phyloP scores from a whole-genome alignment of 305 asterid genomes.

The Plantago coronopus region DNA sequence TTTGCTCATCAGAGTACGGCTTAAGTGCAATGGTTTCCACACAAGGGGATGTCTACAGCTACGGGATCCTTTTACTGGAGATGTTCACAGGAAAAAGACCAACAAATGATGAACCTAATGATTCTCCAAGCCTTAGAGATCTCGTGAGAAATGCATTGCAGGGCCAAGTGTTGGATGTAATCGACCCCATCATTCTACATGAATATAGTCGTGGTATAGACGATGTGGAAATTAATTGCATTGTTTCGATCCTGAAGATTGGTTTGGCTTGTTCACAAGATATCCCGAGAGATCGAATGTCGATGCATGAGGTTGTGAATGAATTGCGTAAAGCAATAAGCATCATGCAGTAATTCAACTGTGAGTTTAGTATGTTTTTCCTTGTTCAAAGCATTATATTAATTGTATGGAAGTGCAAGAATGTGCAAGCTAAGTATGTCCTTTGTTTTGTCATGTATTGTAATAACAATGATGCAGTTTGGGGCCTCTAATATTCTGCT shows the following conservation, averaged over 20 bases:
- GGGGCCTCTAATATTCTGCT: too few species aligned
- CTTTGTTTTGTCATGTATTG: too few species aligned
- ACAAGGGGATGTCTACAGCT: background rate
- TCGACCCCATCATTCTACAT: background rate
- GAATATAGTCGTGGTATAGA: background rate
- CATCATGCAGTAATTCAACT: background rate
- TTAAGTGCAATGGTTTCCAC: background rate
- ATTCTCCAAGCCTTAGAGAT: background rate
- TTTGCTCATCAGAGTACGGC: background rate
- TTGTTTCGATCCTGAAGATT: background rate
- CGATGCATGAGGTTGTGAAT: background rate
- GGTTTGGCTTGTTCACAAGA: background rate
- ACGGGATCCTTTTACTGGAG: background rate
- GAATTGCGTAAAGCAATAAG: background rate
- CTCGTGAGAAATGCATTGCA: background rate
- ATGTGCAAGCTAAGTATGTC: too few species aligned
- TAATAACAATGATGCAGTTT: too few species aligned
- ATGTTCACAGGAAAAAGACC: background rate
- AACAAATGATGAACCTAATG: background rate
- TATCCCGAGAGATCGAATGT: background rate
- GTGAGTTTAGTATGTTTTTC: too few species aligned
- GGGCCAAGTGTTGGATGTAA: background rate
- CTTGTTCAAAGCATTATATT: too few species aligned
- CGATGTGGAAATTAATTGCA: background rate
- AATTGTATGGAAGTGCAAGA: too few species aligned